Base-by-base conservation (phyloP, 2,329 filamentous ascomycete species). In the Aspergillus amoenus region DNA sequence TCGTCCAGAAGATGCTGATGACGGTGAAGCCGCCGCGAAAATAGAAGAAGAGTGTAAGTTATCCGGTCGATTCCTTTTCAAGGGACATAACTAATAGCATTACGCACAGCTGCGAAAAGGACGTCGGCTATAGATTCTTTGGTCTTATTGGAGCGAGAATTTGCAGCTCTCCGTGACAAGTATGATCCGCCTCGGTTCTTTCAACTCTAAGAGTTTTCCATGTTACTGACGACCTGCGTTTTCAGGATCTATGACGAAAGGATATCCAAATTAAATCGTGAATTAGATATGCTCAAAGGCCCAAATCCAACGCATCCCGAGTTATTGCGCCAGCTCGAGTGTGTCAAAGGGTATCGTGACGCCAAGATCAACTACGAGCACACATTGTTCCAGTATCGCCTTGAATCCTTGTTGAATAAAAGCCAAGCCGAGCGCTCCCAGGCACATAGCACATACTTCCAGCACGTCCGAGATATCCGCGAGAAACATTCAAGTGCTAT, bases 381-480 rank as follows among this genome's bases (percentile, higher is more conserved):
- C 52, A 86, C 85, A 22, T 84, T 94, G 63, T 83, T 89, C 62
- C 83, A 87, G 59, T 89, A 91, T 70, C 89, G 90, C 64, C 78
- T 90, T 63, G 82, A 89, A 69, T 85, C 90, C 2, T 81, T 96
- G 30, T 82, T 89, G 64, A 87, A 83, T 59, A 88, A 88, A 64
- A 90, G 89, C 18, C 84, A 95, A 27, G 92, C 91, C 18, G 89
- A 92, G 65, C 86, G 92, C 61, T 86, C 91, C 52, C 92, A 97
- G 71, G 85, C 93, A 54, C 90, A 95, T 76, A 89, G 89, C 58
- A 93, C 97, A 68, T 97, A 90, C 73, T 93, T 92, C 73, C 94
- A 99, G 73, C 85, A 86, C 47, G 84, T 93, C 34, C 87, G 94
- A 55, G 90, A 96, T 69, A 84, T 89, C 63, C 86, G 94, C 59